Evolutionary conservation across 2,329 filamentous ascomycete species (phyloP).

Genomic region (Fusarium virguliforme): DNA sequence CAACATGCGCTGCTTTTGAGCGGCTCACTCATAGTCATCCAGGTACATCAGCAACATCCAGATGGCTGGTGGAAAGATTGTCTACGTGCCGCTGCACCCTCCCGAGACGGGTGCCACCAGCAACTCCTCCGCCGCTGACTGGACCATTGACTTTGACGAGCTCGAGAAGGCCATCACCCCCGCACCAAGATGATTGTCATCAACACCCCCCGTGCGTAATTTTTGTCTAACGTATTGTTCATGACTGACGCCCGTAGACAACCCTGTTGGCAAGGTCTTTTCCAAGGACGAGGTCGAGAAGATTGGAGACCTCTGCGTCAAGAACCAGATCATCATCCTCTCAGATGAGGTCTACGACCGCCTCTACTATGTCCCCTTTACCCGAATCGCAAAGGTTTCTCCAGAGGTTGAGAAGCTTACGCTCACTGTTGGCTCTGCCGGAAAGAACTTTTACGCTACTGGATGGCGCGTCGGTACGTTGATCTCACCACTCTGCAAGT

Average conservation of each 20-base stretch:
- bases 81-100: conserved; percentile 95
- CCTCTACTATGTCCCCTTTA: conserved; percentile 96
- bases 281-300: conserved; percentile 85
- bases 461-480: conserved; percentile 86
- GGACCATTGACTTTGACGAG: conserved; percentile 88
- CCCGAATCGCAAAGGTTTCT: conserved; percentile 89
- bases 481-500: not conserved
- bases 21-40: conserved; percentile 10
- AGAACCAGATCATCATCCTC: conserved; percentile 94
- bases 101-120: conserved; percentile 83
- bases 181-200: conserved; percentile 97
- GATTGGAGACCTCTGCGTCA: conserved; percentile 91
- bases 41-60: conserved; percentile 94
- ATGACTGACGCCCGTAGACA: conserved; percentile 69
- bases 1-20: not conserved
- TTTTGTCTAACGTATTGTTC: not conserved
- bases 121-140: conserved; percentile 89
- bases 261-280: conserved; percentile 97
- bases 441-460: conserved; percentile 98
- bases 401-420: conserved; percentile 91
- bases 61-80: conserved; percentile 95
- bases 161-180: conserved; percentile 84
- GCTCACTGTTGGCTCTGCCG: conserved; percentile 93
- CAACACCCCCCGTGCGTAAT: conserved; percentile 75
- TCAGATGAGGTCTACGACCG: conserved; percentile 96